Percentiles rank a stretch among this genome's conserved stretches.
These are phyloP conservation scores for Blastobotrys proliferans DNA, from an alignment of 1,139 yeast genomes.

Conservation along the genomic window DNA sequence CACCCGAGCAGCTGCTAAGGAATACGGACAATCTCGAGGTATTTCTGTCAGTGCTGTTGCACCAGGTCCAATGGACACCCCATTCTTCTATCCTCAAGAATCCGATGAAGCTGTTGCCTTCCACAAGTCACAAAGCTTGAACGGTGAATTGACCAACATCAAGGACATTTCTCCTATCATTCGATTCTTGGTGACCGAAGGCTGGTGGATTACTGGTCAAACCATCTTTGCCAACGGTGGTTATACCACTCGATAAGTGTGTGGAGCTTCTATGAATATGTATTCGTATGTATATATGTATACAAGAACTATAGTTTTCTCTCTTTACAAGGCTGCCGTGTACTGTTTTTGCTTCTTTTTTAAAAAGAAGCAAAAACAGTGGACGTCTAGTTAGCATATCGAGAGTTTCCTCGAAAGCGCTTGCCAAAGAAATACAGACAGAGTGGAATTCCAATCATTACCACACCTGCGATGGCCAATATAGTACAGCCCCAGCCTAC, in stretches of 20 bases:
- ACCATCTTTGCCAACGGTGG: constrained; percentile 64
- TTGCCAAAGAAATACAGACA: constrained; percentile 45
- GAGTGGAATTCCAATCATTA: constrained; percentile 41
- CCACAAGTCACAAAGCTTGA: constrained; percentile 46
- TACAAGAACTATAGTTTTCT: too few species aligned
- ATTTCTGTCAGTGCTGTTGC: constrained; percentile 58
- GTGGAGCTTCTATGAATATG: not conserved
- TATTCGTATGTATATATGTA: too few species aligned
- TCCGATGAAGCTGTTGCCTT: constrained; percentile 48
- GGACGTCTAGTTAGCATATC: constrained; percentile 15
- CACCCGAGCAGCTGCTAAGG: constrained; percentile 55
- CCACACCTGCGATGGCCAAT: constrained; percentile 42
- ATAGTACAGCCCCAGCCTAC: constrained; percentile 57
- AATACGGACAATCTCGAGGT: constrained; percentile 41
- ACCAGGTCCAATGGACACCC: constrained; percentile 73
- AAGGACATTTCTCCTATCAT: constrained; percentile 62
- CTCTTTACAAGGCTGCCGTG: too few species aligned
- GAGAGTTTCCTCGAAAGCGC: constrained; percentile 40
- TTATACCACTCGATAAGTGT: constrained; percentile 47
- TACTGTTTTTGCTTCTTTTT: too few species aligned
- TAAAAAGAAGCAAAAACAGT: too few species aligned
- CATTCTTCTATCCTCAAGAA: constrained; percentile 63
- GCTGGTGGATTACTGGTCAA: constrained; percentile 69
- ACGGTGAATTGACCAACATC: constrained; percentile 52
- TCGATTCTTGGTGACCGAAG: constrained; percentile 58